phyloP scores from a whole-genome alignment of 495 filamentous ascomycete species.

The Penicillium psychrofluorescens region DNA sequence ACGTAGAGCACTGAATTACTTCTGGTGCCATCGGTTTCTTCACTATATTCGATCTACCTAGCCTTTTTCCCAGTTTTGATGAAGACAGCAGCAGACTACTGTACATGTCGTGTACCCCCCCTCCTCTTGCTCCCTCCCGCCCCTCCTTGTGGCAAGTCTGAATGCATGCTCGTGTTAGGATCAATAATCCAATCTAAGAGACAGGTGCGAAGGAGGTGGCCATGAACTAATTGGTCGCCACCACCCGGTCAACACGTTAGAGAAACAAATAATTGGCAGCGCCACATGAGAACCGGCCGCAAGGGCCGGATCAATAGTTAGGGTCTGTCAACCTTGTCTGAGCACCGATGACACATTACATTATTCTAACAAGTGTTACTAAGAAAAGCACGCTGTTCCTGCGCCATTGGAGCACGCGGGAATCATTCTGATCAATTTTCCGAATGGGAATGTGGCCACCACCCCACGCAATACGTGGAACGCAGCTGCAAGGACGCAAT shows the following conservation, averaged over 20 bases:
- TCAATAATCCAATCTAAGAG: not conserved
- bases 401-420: no score
- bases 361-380: no score
- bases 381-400: no score
- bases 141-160: constrained; percentile 2
- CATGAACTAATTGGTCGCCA: not conserved
- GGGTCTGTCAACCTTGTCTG: no score
- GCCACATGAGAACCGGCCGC: no score
- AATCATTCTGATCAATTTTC: constrained; percentile 5
- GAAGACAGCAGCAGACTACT: not conserved
- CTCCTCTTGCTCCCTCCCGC: not conserved
- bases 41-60: constrained; percentile 6
- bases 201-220: constrained; percentile 1
- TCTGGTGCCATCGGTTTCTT: constrained; percentile 8
- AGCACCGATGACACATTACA: no score
- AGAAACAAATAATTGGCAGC: no score
- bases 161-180: constrained; percentile 8
- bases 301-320: no score
- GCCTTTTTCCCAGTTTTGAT: not conserved
- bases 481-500: constrained; percentile 17
- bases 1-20: not conserved
- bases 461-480: not conserved
- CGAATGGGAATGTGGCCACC: constrained; percentile 10
- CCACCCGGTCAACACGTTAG: no score
- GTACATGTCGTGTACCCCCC: constrained; percentile 1